These are phyloP conservation scores for Conidiobolus incongruus DNA, from an alignment of 371 early-diverging fungal genomes.

Conservation along the genomic window DNA sequence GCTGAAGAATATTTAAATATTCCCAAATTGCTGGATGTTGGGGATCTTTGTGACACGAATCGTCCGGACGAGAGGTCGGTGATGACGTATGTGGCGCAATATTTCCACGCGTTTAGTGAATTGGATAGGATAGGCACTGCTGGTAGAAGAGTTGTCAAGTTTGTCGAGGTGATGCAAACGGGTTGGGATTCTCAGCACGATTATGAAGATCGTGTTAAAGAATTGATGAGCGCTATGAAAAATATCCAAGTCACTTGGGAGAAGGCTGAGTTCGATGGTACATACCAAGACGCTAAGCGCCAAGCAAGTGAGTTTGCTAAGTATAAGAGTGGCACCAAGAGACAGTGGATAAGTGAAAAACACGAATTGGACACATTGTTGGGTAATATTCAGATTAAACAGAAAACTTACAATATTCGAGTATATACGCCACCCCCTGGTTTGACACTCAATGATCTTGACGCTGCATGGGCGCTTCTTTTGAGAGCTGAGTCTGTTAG, in stretches of 20 bases:
- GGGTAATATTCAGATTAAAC: slow-evolving; percentile 85
- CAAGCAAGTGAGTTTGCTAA: slow-evolving; percentile 45
- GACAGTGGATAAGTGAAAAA: slow-evolving; percentile 76
- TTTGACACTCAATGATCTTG: slow-evolving; percentile 51
- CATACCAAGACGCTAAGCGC: slow-evolving; percentile 49
- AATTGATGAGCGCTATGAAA: slow-evolving; percentile 25
- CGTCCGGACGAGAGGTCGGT: slow-evolving; percentile 95
- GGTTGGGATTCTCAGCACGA: slow-evolving; percentile 78
- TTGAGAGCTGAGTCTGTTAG: slow-evolving; percentile 48
- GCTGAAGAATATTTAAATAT: slow-evolving; percentile 79
- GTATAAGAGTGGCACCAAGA: slow-evolving; percentile 64
- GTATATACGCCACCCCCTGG: slow-evolving; percentile 68
- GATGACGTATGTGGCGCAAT: slow-evolving; percentile 97
- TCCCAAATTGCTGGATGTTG: slow-evolving; percentile 79
- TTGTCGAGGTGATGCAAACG: slow-evolving; percentile 66
- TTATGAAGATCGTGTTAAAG: slow-evolving; percentile 57
- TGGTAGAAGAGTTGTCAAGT: slow-evolving; percentile 74
- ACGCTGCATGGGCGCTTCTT: slow-evolving; percentile 44
- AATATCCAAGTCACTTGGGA: slow-evolving; percentile 39
- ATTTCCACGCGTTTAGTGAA: slow-evolving; percentile 90
- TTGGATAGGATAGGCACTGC: slow-evolving; percentile 70
- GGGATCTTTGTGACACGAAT: slow-evolving; percentile 82
- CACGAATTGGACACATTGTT: slow-evolving; percentile 66
- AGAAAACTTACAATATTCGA: slow-evolving; percentile 72
- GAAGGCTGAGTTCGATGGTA: slow-evolving; percentile 25